Evolutionary conservation across 2,329 filamentous ascomycete genomes (phyloP), one percentile per base, ranked within the genome.

Genomic region (Thielaviopsis populi): DNA sequence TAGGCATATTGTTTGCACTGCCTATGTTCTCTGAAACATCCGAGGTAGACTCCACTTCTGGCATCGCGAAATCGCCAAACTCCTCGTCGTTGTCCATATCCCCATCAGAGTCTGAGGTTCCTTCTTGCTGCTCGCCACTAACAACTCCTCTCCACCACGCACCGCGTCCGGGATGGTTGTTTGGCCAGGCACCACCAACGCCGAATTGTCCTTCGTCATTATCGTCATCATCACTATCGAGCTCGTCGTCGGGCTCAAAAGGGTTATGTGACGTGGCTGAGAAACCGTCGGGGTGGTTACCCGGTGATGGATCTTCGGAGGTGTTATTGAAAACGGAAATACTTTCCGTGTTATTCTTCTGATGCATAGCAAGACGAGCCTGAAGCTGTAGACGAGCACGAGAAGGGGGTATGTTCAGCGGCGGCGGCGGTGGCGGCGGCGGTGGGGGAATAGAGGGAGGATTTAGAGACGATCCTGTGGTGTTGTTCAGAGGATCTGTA

Each of bases 341-440:
- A 27, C 77, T 74, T 5, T 78, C 75, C 24, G 77, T 75, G 56
- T 74, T 78, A 68, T 83, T 83, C 73, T 89, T 86, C 68, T 85
- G 83, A 68, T 89, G 87, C 74, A 87, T 83, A 1, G 89, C 83
- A 70, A 97, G 80, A 13, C 91, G 84, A 13, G 89, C 88, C n/a
- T 91, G 91, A n/a, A 97, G 82, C 73, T 95, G 90, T 63, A 90
- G 80, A 61, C 92, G 84, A 7, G 92, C 92, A 62, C 92, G 84
- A 7, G 90, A 95, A 1, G 92, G 91, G 0, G 88, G 86, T 42
- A 92, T 85, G 72, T 92, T 94, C 70, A 96, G 78, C 13, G 91
- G 89, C 40, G 88, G 86, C 24, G 84, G 88, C 17, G 87, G 86
- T 0, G 83, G 80, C 1, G 80, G 86, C 0, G 83, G 86, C 0